A percentile compares a stretch with the other conserved stretches of the same genome.
Conservation (phyloP, 2,329 filamentous ascomycete genomes). For the Metarhizium humberi region DNA sequence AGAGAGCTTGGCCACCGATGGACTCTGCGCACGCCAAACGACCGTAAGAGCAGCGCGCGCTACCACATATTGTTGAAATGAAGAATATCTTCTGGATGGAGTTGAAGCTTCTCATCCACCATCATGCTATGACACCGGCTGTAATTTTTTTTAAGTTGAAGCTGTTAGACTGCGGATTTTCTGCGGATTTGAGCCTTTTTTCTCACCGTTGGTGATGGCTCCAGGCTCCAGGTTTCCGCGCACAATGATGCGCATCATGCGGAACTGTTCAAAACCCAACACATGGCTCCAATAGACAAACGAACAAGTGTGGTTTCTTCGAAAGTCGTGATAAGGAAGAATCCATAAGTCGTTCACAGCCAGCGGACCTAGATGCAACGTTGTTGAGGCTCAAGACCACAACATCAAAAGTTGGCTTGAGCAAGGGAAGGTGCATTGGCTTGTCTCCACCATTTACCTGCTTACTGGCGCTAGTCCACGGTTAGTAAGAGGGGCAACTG, state of each 20-base stretch:
- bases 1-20: background rate
- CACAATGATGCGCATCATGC: background rate
- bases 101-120: too few relatives aligned
- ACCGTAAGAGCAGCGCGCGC: background rate
- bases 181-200: too few relatives aligned
- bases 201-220: too few relatives aligned
- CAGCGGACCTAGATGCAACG: background rate
- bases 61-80: background rate
- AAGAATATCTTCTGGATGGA: too few relatives aligned
- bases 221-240: too few relatives aligned
- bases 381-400: background rate
- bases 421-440: background rate
- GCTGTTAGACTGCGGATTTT: background rate
- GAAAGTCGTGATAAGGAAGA: background rate
- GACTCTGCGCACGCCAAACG: background rate
- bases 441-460: background rate
- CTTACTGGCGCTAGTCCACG: slow-evolving; percentile 15
- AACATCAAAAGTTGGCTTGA: background rate
- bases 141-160: background rate
- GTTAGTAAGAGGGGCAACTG: slow-evolving; percentile 21
- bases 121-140: background rate
- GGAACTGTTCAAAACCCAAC: background rate
- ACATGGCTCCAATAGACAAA: background rate
- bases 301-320: background rate
- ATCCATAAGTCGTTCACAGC: background rate